phyloP scores from a whole-genome alignment of 2,329 filamentous ascomycete species.

The Penicillium sp. region DNA sequence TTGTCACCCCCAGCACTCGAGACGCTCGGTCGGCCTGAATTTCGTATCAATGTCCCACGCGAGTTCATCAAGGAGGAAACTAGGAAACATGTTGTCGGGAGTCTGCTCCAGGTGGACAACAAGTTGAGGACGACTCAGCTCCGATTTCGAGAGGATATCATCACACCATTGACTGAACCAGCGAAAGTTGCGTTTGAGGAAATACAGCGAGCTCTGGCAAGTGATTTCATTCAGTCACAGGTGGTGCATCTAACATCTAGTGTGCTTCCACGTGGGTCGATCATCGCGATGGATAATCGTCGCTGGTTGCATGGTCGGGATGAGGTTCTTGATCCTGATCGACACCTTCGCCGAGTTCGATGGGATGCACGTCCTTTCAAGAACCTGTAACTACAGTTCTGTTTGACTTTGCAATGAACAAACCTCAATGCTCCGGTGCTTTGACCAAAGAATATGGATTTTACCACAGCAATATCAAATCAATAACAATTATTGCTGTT shows the following conservation, averaged over 20 bases:
- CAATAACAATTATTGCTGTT: too few species aligned
- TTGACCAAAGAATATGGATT: too few species aligned
- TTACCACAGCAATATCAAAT: too few species aligned
- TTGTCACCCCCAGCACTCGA: conserved; percentile 25
- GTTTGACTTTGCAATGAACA: background rate
- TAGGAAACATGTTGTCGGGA: conserved; percentile 18
- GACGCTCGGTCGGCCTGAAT: conserved; percentile 29
- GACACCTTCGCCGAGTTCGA: conserved; percentile 9
- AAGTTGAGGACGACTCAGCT: background rate
- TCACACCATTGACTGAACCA: conserved; percentile 21
- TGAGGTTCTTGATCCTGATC: conserved; percentile 3
- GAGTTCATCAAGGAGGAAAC: conserved; percentile 31
- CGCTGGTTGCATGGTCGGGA: conserved; percentile 9
- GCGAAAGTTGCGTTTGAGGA: conserved; percentile 31
- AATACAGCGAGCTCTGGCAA: conserved; percentile 18
- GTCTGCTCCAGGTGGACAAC: conserved; percentile 16
- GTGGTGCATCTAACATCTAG: background rate
- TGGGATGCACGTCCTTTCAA: conserved; percentile 6
- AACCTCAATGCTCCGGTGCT: too few species aligned
- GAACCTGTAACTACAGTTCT: background rate
- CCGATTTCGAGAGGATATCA: conserved; percentile 31
- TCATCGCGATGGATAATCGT: conserved; percentile 7
- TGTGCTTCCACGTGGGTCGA: conserved; percentile 4
- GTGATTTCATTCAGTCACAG: background rate
- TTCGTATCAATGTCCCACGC: conserved; percentile 32